Evolutionary conservation across 148 eudicot species (phyloP).

Genomic region (Rhododendron molle): DNA sequence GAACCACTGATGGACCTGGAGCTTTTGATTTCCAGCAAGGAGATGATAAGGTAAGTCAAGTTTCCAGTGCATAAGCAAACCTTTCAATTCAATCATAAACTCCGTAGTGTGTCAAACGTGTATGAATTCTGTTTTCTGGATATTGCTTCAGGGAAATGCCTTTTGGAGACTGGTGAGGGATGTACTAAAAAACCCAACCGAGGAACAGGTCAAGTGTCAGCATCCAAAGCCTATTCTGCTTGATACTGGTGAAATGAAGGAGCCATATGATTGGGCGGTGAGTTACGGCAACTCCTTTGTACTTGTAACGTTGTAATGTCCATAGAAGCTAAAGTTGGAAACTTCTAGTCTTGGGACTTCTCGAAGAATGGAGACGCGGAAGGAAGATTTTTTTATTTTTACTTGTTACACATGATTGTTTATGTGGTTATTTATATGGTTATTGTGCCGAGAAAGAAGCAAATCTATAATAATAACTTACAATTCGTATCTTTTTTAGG

Average conservation of each 20-base stretch:
- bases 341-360: not conserved
- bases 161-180: conserved; percentile 82
- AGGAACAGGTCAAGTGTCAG: conserved; percentile 78
- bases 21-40: conserved; percentile 97
- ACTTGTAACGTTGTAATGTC: not conserved
- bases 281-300: conserved; percentile 27
- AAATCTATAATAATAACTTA: not conserved
- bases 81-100: not conserved
- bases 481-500: not conserved
- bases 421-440: not conserved
- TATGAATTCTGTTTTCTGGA: not conserved
- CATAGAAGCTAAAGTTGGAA: not conserved
- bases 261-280: conserved; percentile 98
- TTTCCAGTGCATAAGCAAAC: conserved; percentile 2
- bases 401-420: not conserved
- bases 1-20: conserved; percentile 99
- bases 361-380: not conserved
- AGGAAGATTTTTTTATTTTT: not conserved
- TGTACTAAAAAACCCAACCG: conserved; percentile 52
- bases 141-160: conserved; percentile 64
- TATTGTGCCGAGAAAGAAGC: not conserved
- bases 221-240: conserved; percentile 82
- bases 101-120: not conserved
- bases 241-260: conserved; percentile 95
- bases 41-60: conserved; percentile 54